Conservation (phyloP, 352 stramenopile genomes). For the Phytophthora cryptogea region DNA sequence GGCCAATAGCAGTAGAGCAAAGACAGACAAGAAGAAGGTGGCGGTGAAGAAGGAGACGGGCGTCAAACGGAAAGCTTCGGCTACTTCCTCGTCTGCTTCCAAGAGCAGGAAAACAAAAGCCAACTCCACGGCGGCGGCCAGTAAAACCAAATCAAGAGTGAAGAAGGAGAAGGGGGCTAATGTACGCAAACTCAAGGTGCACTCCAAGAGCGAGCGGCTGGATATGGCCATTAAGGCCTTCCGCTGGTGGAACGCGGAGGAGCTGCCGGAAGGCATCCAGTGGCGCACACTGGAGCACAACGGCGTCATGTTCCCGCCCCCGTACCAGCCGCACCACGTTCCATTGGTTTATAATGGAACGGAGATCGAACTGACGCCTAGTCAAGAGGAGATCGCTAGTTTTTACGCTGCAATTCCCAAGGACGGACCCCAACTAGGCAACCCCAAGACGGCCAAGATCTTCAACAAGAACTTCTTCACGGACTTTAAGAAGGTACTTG, state of each 20-base stretch:
- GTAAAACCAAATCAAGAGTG: constrained; percentile 47
- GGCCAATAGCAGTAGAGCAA: constrained; percentile 21
- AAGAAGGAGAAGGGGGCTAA: constrained; percentile 56
- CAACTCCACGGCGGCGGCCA: constrained; percentile 22
- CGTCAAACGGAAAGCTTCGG: constrained; percentile 60
- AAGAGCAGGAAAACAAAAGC: constrained; percentile 57
- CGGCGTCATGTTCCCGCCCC: constrained; percentile 96
- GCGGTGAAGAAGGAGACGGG: constrained; percentile 55
- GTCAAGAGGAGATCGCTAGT: constrained; percentile 95
- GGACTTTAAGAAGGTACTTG: constrained; percentile 91
- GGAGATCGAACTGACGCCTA: constrained; percentile 92
- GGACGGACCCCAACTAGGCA: constrained; percentile 97
- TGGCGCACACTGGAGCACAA: constrained; percentile 99
- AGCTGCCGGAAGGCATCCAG: constrained; percentile 94
- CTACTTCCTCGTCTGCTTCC: constrained; percentile 19
- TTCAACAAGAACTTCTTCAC: constrained; percentile 99
- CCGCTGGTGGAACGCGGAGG: constrained; percentile 98
- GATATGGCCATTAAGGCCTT: constrained; percentile 98
- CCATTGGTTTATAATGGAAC: constrained; percentile 95
- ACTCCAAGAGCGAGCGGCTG: constrained; percentile 94
- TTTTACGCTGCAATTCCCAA: constrained; percentile 96
- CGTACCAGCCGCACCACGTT: constrained; percentile 96
- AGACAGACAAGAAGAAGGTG: constrained; percentile 32
- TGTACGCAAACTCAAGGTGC: constrained; percentile 91
- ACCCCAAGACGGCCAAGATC: constrained; percentile 96